Conservation (phyloP, 2,329 filamentous ascomycete species). For the Emmonsiellopsis sp. region DNA sequence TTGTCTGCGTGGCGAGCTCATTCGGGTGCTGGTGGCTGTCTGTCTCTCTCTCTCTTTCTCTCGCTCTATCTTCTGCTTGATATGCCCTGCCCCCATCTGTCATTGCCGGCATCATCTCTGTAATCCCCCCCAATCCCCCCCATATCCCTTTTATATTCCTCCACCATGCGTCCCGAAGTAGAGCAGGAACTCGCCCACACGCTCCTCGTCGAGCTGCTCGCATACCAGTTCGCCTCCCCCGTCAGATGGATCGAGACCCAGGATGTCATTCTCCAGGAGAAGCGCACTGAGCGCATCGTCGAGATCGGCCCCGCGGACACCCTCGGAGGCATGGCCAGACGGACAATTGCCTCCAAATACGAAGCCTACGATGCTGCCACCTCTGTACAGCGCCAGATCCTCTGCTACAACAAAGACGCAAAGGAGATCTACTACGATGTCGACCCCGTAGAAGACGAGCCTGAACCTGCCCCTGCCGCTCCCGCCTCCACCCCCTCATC, state of each 20-base stretch:
- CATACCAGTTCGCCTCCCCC: slow-evolving; percentile 97
- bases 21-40: not conserved
- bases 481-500: slow-evolving; percentile 31
- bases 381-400: slow-evolving; percentile 90
- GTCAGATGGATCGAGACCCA: slow-evolving; percentile 99
- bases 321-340: slow-evolving; percentile 92
- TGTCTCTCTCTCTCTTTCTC: not conserved
- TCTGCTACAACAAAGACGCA: slow-evolving; percentile 98
- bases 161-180: slow-evolving; percentile 82
- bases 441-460: slow-evolving; percentile 87
- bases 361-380: slow-evolving; percentile 97
- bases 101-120: slow-evolving; percentile 1
- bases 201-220: slow-evolving; percentile 93
- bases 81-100: not conserved
- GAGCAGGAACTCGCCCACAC: slow-evolving; percentile 99
- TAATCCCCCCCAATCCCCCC: slow-evolving; percentile 3
- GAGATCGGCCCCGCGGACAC: slow-evolving; percentile 97
- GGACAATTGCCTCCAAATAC: slow-evolving; percentile 92
- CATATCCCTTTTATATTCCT: too few species aligned
- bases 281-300: slow-evolving; percentile 92
- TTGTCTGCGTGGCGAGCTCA: too few species aligned
- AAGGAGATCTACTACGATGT: slow-evolving; percentile 99
- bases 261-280: slow-evolving; percentile 97
- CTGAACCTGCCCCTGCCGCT: slow-evolving; percentile 44
- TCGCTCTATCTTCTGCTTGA: slow-evolving; percentile 6